Base-by-base conservation (phyloP, 139 green algal species). In the Chlamydomonas sp. region DNA sequence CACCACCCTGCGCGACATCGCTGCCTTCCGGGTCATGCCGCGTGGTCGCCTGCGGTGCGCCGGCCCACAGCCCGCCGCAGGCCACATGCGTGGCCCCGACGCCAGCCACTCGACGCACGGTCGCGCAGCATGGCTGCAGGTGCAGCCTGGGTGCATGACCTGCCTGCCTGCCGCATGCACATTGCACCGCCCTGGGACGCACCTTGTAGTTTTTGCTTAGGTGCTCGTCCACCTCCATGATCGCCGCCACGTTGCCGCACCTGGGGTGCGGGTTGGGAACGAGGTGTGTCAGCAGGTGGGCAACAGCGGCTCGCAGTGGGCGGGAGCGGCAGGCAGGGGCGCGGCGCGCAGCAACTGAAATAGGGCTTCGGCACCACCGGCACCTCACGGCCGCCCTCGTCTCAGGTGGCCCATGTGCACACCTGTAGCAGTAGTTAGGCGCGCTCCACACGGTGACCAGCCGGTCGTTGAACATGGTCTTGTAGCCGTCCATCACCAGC, bases 401-500 rank as follows among this genome's bases (percentile, higher is more conserved):
- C 66, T 10, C 12, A 18, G 66, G 10, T 14, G 12, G 12, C 66
- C 10, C 66, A 71, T 71, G 66, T 18, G 8, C 87, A n/a, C 91
- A 98, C 91, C 98, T 90, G 95, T 99, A 99, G 93, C 98, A 99
- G 92, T 99, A 99, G 94, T 99, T 99, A 8, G 98, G 98, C 59
- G 98, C 98, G 1, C 92, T 97, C 98, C 98, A 99, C 12, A 99
- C 98, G 0, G 98, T 99, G 8, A 99, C 98, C 60, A 99, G 90
- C 84, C 93, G 94, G 75, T 98, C 92, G 86, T 96, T 93, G 86
- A 99, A 99, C 98, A 99, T 99, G 92, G 93, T 97, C 93, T 99
- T 99, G 96, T 99, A 99, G 49, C 98, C 98, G 88, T 99, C 98
- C 98, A 99, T 99, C 16, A 99, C 98, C 69, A 99, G 96, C 94